Evolutionary conservation across 345 rosid genomes (phyloP).

Genomic region (Euclidium syriacum): DNA sequence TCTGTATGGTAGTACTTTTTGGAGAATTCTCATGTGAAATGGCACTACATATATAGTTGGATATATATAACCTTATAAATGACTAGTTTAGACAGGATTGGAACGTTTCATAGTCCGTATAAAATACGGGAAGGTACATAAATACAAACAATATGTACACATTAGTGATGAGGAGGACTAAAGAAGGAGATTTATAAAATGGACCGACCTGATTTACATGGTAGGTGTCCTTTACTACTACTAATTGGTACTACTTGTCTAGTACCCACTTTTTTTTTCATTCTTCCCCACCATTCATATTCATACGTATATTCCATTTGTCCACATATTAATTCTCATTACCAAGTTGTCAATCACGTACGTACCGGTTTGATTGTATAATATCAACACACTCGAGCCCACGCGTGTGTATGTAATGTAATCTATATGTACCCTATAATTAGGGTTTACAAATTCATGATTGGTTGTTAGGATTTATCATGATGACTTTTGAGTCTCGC

Average conservation of each 20-base stretch:
- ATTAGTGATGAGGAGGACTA: too few species aligned
- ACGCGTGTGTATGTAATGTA: background rate
- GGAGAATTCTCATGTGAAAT: too few species aligned
- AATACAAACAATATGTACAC: too few species aligned
- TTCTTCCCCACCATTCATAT: background rate
- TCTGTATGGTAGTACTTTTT: too few species aligned
- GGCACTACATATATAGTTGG: too few species aligned
- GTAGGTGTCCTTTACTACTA: too few species aligned
- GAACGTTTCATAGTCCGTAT: background rate
- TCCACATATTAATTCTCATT: background rate
- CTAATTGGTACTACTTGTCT: background rate
- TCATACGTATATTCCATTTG: background rate
- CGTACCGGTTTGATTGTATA: background rate
- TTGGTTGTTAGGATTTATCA: background rate
- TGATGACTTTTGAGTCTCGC: background rate
- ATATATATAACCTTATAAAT: background rate
- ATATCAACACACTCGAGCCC: background rate
- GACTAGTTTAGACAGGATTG: background rate
- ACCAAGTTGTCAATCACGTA: background rate
- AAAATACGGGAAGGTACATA: too few species aligned
- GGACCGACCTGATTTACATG: background rate
- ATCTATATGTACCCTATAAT: background rate
- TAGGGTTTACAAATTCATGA: background rate
- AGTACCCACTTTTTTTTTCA: background rate
- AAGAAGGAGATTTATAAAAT: background rate